A percentile compares a stretch with the other conserved stretches of the same genome.
phyloP scores from a whole-genome alignment of 192 early-diverging fungal species.

The Chytriomyces sp. region DNA sequence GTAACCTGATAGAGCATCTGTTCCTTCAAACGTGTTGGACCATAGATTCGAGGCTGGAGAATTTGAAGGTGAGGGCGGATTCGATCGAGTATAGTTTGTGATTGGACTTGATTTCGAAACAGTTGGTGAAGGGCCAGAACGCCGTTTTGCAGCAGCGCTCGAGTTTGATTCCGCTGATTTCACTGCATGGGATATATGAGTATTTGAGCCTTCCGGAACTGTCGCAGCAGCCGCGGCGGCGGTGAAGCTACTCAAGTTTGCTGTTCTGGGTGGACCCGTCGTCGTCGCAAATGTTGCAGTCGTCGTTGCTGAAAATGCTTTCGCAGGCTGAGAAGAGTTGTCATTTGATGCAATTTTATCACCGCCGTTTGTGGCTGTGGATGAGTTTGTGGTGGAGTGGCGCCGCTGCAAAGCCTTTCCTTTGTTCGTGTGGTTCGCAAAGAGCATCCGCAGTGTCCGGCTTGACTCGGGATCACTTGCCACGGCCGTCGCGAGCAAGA shows the following conservation, averaged over 20 bases:
- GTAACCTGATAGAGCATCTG: constrained; percentile 20
- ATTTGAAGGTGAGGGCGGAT: too few relatives aligned
- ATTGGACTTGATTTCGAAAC: too few relatives aligned
- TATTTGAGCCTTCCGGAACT: too few relatives aligned
- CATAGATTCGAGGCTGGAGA: background rate
- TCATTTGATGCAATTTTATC: background rate
- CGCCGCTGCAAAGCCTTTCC: constrained; percentile 67
- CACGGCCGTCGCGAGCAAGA: constrained; percentile 59
- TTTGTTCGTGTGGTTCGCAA: constrained; percentile 65
- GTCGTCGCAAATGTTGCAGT: background rate
- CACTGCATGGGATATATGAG: too few relatives aligned
- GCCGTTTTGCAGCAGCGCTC: too few relatives aligned
- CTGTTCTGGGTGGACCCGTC: constrained; percentile 13
- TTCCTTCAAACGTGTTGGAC: constrained; percentile 18
- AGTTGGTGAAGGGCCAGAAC: too few relatives aligned
- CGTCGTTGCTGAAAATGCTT: background rate
- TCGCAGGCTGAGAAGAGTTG: constrained; percentile 18
- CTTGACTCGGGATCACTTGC: constrained; percentile 67
- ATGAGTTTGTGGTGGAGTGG: constrained; percentile 17
- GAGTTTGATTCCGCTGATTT: too few relatives aligned
- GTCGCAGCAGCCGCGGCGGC: background rate
- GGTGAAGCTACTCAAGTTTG: constrained; percentile 4
- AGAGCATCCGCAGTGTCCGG: constrained; percentile 70
- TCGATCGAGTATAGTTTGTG: too few relatives aligned
- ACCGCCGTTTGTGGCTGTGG: constrained; percentile 21